phyloP scores from a whole-genome alignment of 805 yeast species.

The Lipomyces japonicus region DNA sequence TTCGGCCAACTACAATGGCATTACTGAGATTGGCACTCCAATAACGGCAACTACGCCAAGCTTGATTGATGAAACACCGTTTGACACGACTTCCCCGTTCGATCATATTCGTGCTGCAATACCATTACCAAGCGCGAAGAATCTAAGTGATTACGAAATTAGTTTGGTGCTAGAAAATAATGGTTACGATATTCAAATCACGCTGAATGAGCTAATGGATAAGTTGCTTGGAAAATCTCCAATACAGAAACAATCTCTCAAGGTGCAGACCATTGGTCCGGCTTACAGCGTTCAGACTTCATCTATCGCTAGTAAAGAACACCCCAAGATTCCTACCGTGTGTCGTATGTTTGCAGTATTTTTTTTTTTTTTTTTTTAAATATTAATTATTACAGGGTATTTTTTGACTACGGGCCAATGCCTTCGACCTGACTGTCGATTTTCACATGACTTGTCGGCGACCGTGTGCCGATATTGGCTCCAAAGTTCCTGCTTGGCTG shows the following conservation, averaged over 20 bases:
- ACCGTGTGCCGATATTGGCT: conserved; percentile 49
- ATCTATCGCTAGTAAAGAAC: conserved; percentile 7
- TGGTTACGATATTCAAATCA: conserved; percentile 17
- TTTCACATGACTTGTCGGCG: conserved; percentile 45
- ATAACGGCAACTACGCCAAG: conserved; percentile 1
- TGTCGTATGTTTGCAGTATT: conserved; percentile 11
- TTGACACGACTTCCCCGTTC: conserved; percentile 18
- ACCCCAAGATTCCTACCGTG: conserved; percentile 23
- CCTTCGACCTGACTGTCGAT: conserved; percentile 45
- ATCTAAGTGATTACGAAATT: conserved; percentile 11
- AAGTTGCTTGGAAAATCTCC: conserved; percentile 1
- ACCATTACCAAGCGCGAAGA: conserved; percentile 4
- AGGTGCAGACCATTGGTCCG: conserved; percentile 25
- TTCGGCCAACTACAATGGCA: conserved; percentile 1
- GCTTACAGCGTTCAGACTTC: conserved; percentile 17
- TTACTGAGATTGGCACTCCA: conserved; percentile 2
- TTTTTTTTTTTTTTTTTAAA: not conserved
- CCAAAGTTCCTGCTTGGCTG: conserved; percentile 45
- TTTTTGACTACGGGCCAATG: conserved; percentile 44
- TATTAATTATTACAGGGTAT: conserved; percentile 33
- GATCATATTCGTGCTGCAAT: conserved; percentile 23
- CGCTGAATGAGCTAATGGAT: conserved; percentile 19
- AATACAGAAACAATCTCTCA: conserved; percentile 3
- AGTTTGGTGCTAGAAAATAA: conserved; percentile 12
- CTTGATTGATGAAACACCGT: not conserved